These are phyloP conservation scores for Pestalotiopsis sp. DNA, from an alignment of 2,329 filamentous ascomycete species.

Conservation along the genomic window DNA sequence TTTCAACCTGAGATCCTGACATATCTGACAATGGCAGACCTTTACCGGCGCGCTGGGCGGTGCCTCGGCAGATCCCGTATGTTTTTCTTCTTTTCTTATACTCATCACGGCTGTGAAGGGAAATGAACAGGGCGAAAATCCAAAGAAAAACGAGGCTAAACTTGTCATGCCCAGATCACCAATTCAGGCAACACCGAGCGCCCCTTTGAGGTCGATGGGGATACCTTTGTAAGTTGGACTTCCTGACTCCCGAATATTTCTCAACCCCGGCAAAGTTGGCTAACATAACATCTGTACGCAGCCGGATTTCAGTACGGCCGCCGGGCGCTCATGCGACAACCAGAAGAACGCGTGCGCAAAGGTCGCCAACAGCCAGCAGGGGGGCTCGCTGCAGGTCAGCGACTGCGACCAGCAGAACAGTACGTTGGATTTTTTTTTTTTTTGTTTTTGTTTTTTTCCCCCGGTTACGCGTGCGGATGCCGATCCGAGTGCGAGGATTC, in stretches of 20 bases:
- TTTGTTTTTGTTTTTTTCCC: too few relatives aligned
- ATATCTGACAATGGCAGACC: constrained; percentile 22
- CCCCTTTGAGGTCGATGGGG: constrained; percentile 45
- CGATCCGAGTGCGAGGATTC: not conserved
- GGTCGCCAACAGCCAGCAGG: constrained; percentile 38
- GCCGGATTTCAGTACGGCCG: constrained; percentile 45
- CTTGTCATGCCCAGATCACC: constrained; percentile 33
- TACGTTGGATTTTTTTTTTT: constrained; percentile 32
- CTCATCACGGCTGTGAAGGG: not conserved
- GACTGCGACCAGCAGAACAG: constrained; percentile 50
- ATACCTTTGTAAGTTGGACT: constrained; percentile 42
- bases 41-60: constrained; percentile 45
- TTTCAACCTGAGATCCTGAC: not conserved
- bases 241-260: not conserved
- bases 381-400: constrained; percentile 36
- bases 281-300: constrained; percentile 23
- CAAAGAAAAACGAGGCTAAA: not conserved
- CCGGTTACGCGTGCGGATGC: not conserved
- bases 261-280: not conserved
- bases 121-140: not conserved
- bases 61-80: constrained; percentile 36
- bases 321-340: constrained; percentile 48
- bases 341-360: constrained; percentile 52
- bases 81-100: constrained; percentile 13
- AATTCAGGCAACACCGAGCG: constrained; percentile 40